phyloP scores from a whole-genome alignment of 1,284 basidiomycete species.

The Apiotrichum veenhuisii region DNA sequence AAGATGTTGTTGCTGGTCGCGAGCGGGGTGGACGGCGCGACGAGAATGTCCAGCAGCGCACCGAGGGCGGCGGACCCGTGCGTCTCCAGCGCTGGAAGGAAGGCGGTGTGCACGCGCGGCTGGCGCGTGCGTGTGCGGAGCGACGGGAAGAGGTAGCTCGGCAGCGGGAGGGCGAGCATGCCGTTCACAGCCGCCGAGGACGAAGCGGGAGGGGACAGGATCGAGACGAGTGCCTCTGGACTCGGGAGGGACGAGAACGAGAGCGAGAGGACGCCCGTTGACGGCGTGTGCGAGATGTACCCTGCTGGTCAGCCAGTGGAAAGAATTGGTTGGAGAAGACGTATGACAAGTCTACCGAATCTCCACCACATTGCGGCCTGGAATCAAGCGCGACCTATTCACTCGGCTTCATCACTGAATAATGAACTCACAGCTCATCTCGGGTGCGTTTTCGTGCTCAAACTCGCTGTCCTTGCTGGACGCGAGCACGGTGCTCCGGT shows the following conservation, averaged over 20 bases:
- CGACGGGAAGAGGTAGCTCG: constrained; percentile 18
- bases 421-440: constrained; percentile 1
- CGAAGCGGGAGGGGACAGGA: no score
- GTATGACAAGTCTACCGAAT: no score
- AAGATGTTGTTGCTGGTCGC: no score
- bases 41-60: constrained; percentile 14
- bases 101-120: constrained; percentile 25
- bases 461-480: not conserved
- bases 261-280: constrained; percentile 27
- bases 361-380: no score
- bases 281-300: constrained; percentile 34
- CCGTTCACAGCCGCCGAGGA: constrained; percentile 15
- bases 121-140: constrained; percentile 6
- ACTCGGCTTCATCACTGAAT: not conserved
- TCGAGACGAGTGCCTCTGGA: constrained; percentile 17
- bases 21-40: not conserved
- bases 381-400: not conserved
- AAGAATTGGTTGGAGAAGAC: not conserved
- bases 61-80: constrained; percentile 25
- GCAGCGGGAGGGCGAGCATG: constrained; percentile 23
- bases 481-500: not conserved
- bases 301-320: constrained; percentile 11
- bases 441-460: not conserved
- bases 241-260: constrained; percentile 26
- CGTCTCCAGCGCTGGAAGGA: constrained; percentile 19